Evolutionary conservation across 495 filamentous ascomycete species (phyloP).

Genomic region (Aspergillus biplanus): DNA sequence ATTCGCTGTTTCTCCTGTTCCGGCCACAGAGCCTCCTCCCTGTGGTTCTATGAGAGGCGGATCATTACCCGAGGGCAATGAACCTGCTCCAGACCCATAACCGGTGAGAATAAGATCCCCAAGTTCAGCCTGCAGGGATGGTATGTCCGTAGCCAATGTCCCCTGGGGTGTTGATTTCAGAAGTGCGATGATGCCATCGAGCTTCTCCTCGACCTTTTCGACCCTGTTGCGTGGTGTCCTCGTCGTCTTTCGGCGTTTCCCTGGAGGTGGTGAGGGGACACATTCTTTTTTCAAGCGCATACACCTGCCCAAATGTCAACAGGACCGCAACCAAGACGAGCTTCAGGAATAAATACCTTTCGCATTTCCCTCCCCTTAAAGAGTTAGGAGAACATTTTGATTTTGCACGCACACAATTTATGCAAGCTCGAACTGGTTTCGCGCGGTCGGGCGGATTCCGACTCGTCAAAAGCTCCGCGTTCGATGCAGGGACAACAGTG

Average conservation of each 20-base stretch:
- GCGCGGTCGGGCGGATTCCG: too few relatives aligned
- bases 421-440: too few relatives aligned
- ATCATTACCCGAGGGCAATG: neutral
- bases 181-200: constrained; percentile 8
- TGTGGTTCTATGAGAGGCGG: neutral
- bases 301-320: neutral
- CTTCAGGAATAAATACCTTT: too few relatives aligned
- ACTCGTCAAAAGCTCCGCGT: too few relatives aligned
- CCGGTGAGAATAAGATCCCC: neutral
- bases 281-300: constrained; percentile 5
- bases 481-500: too few relatives aligned
- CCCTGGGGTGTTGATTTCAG: neutral
- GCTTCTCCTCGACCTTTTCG: constrained; percentile 14
- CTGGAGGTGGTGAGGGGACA: constrained; percentile 10
- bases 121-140: neutral
- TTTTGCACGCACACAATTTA: too few relatives aligned
- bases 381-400: too few relatives aligned
- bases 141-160: neutral
- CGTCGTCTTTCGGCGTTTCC: neutral
- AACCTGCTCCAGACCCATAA: neutral
- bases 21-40: neutral
- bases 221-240: neutral
- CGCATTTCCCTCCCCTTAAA: too few relatives aligned
- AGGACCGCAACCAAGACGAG: too few relatives aligned
- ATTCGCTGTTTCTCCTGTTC: neutral